Base-by-base conservation (phyloP, 1,139 yeast genomes). In the Tardiomyces digboiensis region DNA sequence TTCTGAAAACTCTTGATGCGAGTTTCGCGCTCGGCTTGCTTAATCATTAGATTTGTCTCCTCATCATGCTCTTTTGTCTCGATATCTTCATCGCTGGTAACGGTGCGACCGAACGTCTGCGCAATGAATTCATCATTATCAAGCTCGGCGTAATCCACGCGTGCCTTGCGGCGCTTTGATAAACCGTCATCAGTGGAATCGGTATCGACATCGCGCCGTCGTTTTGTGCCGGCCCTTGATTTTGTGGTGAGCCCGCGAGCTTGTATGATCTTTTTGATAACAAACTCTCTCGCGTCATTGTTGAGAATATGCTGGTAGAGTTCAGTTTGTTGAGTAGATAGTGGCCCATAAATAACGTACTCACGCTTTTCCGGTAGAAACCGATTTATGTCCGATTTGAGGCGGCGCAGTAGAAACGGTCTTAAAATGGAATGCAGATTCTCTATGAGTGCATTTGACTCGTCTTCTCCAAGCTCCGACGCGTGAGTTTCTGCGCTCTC, bases 361-460 rank as follows among this genome's bases (percentile, higher is more conserved):
- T 91, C 98, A 52, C 91, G 79, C 61, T 91, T 91, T 1, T 91
- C 85, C 0, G 97, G 97, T 47, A 91, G 67, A 26, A 70, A 68
- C 14, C 78, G 74, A 23, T 78, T 64, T 1, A 86, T 97, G 46
- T 79, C 82, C 42, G 71, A 72, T 59, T 91, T 91, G 57, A 89
- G 65, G 48, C 98, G 70, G 54, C 98, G 72, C 41, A 91, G 68
- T 38, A 91, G 65, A 54, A 91, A 91, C 0, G 98, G 98, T 55
- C 87, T 80, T 50, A 91, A 67, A 45, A 91, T 88, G 0, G 93
- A 81, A 59, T 91, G 98, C 48, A 91, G 67, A 55, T 85, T 87
- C 20, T 78, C 70, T 22, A 89, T 78, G 47, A 89, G 66, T 63
- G 67, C 75, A 62, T 72, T 84, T 46, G 82, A 71, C 55, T 83